Evolutionary conservation across 129 eudicot genomes (phyloP).

Genomic region (Dittrichia graveolens): DNA sequence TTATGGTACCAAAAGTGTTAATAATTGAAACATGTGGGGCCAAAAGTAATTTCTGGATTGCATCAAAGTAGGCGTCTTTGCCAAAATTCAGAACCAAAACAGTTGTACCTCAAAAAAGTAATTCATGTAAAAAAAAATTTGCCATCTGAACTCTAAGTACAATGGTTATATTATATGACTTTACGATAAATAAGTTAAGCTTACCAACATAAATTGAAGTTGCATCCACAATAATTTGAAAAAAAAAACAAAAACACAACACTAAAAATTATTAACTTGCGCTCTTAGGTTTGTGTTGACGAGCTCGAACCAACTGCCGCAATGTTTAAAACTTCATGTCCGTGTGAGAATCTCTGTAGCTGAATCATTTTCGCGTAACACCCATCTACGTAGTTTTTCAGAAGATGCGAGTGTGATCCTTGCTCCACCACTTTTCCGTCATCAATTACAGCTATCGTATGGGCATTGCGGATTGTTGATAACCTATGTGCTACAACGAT

Average conservation of each 20-base stretch:
- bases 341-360: constrained; percentile 73
- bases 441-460: constrained; percentile 79
- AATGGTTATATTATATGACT: constrained; percentile 17
- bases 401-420: constrained; percentile 80
- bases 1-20: constrained; percentile 5
- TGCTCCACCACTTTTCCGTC: constrained; percentile 95
- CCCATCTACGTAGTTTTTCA: constrained; percentile 76
- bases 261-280: constrained; percentile 28
- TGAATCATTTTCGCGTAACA: constrained; percentile 91
- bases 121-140: no score
- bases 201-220: constrained; percentile 47
- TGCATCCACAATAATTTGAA: constrained; percentile 28
- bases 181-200: constrained; percentile 34
- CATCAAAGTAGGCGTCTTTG: no score
- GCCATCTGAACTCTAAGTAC: background rate
- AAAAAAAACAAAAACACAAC: constrained; percentile 29
- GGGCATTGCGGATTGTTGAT: constrained; percentile 81
- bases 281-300: constrained; percentile 15
- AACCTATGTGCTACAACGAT: constrained; percentile 80
- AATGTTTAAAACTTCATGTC: constrained; percentile 57
- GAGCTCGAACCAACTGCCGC: constrained; percentile 62
- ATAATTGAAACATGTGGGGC: constrained; percentile 22
- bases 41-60: background rate
- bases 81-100: no score
- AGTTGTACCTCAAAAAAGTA: no score